Base-by-base conservation (phyloP, 78 protist species). In the Dictyostelium discoideum region DNA sequence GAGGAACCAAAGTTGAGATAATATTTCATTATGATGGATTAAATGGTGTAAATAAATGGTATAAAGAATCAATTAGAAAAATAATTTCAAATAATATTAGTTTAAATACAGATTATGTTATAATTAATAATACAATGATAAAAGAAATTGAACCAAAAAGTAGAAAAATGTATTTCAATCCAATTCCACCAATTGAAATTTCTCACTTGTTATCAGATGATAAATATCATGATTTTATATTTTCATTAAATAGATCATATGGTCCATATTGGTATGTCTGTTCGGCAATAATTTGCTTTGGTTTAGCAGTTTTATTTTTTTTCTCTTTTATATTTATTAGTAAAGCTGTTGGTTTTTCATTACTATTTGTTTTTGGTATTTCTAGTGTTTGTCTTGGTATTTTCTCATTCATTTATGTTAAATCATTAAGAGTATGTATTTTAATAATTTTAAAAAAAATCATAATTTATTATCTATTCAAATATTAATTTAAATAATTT, bases 51-150 rank as follows among this genome's bases (percentile, higher is more conserved):
- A 69, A 69, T 26, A 69, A 69, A 69, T 69, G 77, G 77, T 69
- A 69, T 10, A 24, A 69, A 26, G 77, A 69, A 11, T 26, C 77
- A 69, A 69, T 69, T 22, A 11, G 77, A 11, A 69, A 29, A 69
- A 69, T 69, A 69, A 69, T 69, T 11, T 69, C 77, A 69, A 69
- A 69, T 26, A 69, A 69, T 69, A 69, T 69, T 26, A 69, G 77
- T 69, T 69, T 69, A 26, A 69, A 69, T 69, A 69, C 42, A 24
- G 77, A 69, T 29, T 69, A 69, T 26, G 77, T 69, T 3, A 69
- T 69, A 0, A 69, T 69, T 3, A 69, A 69, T 24, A 69, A 69
- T 69, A 69, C 77, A 26, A 10, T 29, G 18, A 69, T 69, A 3
- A 69, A 26, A 26, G 77, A 69, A 69, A 11, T 69, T 9, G 77